Evolutionary conservation across 2,329 filamentous ascomycete species (phyloP), one percentile per base, ranked within the genome.

Genomic region (Colletotrichum salicis): DNA sequence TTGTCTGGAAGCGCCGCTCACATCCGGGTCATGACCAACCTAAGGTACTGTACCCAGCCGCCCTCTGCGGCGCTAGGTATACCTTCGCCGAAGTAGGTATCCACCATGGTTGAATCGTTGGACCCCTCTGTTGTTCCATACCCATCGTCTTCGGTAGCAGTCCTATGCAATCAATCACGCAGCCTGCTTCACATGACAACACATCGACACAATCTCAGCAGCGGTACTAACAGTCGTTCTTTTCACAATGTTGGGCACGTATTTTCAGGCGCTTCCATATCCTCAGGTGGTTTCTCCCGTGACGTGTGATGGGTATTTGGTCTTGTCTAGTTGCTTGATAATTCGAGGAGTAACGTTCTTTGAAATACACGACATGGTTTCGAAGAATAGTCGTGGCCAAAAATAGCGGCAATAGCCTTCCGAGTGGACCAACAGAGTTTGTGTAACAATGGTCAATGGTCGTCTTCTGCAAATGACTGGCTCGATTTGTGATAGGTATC

Each of bases 121-220:
- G 33, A 24, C 22, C 51, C 41, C 35, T 29, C n/a, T 22, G 22
- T 37, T 37, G 22, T 33, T 56, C 22, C 29, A 48, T 22, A n/a
- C 37, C 37, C 37, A 15, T 63, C 64, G 51, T 29, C 68, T 63
- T 55, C 41, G 33, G 64, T 68, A 67, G 68, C 58, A 64, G 45
- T 55, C 11, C 35, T 69, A 55, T 60, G 54, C 69, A 31, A 45
- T 54, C 54, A 63, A 69, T 51, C 56, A 51, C 59, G 35, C 64
- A 64, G 70, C 65, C 66, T 69, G 70, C 54, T 64, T 72, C 55
- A 58, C 54, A 63, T 33, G 27, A 64, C 45, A 33, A 48, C 5
- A 31, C n/a, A 64, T 33, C 24, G 19, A n/a, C 12, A 45, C 24
- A 31, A 35, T 54, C 33, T 27, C 60, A 54, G 13, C 8, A 54